Base-by-base conservation (phyloP, 2,329 filamentous ascomycete species). In the Aspergillus arachidicola region DNA sequence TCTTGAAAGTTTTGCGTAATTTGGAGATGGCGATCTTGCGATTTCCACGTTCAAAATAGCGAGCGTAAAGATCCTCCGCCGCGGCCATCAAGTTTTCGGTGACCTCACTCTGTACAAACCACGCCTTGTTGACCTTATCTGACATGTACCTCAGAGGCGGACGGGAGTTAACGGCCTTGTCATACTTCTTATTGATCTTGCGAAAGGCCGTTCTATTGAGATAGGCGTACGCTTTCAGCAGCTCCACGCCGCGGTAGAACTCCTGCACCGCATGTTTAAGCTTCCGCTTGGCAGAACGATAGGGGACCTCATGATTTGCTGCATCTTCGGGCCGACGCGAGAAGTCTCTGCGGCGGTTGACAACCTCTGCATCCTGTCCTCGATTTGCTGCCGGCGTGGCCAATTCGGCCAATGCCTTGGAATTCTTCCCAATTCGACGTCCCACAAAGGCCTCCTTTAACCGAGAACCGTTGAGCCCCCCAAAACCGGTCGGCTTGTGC, bases 121-220 rank as follows among this genome's bases (percentile, higher is more conserved):
- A 93, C 1, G 94, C 87, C 66, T 90, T 89, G 80, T 92, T 94
- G 70, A 99, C 93, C 74, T 94, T 94, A 70, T 97, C 94, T 36
- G 89, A 90, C 86, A 97, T 91, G 77, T 94, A 98, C 32, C 90
- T 87, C 73, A 91, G 86, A 0, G 90, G 86, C 0, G 92, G 92
- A 12, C 90, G 86, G 46, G 93, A 90, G 70, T 93, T 87, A 61
- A 93, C 88, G 2, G 91, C 88, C 80, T 98, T 99, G 83, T 98
- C 94, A 75, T 96, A 98, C 79, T 99, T 99, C 78, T 99, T 99
- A 80, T 96, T 97, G 74, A 99, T 93, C 78, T 99, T 99, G 36
- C 94, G 89, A 73, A 98, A 98, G 0, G 93, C 95, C 0, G 93
- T 97, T 56, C 93, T 87, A 76, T 99, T 99, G 16, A 97, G 83